These are phyloP conservation scores for Xylariaceae sp. DNA, from an alignment of 2,329 filamentous ascomycete species.

Conservation along the genomic window DNA sequence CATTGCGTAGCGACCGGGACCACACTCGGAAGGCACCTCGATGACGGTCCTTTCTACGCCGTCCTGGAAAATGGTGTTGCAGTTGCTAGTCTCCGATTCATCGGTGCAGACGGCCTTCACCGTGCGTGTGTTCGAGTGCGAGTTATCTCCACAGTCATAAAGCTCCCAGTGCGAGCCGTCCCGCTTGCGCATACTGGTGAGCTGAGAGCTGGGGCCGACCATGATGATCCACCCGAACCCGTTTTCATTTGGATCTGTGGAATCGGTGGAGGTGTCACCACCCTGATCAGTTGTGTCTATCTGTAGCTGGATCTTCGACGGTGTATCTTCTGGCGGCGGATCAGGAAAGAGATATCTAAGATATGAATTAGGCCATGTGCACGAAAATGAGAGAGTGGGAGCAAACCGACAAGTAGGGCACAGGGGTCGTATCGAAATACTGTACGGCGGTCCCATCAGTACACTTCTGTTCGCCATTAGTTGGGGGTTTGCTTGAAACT, in stretches of 20 bases:
- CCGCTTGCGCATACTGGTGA: constrained; percentile 34
- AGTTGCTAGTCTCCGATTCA: constrained; percentile 32
- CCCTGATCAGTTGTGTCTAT: constrained; percentile 26
- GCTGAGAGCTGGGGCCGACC: constrained; percentile 29
- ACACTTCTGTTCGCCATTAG: not conserved
- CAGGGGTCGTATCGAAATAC: not conserved
- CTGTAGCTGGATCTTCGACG: not conserved
- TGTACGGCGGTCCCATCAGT: not conserved
- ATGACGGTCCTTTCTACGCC: constrained; percentile 36
- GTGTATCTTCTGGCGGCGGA: not conserved
- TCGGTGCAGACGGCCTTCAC: constrained; percentile 36
- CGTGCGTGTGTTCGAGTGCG: constrained; percentile 31
- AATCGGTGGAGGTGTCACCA: no score
- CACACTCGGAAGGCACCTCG: constrained; percentile 38
- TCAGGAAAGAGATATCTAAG: constrained; percentile 2
- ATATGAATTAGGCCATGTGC: constrained; percentile 1
- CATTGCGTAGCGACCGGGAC: constrained; percentile 39
- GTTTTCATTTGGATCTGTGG: constrained; percentile 26
- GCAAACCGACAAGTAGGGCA: constrained; percentile 1
- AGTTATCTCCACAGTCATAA: constrained; percentile 33
- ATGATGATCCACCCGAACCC: constrained; percentile 33
- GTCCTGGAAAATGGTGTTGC: constrained; percentile 34
- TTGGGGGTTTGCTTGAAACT: no score
- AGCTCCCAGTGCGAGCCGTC: constrained; percentile 44
- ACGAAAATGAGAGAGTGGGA: not conserved